A percentile compares a stretch with the other conserved stretches of the same genome.
These are phyloP conservation scores for Metschnikowia noctiluminum DNA, from an alignment of 805 yeast species.

Conservation along the genomic window DNA sequence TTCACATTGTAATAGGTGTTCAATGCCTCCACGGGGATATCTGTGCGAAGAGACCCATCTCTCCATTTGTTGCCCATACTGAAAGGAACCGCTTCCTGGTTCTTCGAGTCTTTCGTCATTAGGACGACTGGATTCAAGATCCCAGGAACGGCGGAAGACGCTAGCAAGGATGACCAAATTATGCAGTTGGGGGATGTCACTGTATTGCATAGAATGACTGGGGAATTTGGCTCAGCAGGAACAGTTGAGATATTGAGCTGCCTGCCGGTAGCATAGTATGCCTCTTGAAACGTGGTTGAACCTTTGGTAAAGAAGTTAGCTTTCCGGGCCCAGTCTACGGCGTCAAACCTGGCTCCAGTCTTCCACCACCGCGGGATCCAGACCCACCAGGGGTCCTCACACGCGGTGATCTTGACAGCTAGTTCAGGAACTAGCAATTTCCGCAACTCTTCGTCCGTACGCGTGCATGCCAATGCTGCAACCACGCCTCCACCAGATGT, in stretches of 20 bases:
- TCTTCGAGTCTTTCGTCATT: constrained; percentile 56
- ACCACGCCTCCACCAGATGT: constrained; percentile 81
- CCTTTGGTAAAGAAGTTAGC: constrained; percentile 70
- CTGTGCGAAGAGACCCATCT: constrained; percentile 78
- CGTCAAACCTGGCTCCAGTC: constrained; percentile 78
- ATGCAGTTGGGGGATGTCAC: constrained; percentile 77
- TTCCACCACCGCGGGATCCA: constrained; percentile 65
- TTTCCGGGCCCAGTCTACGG: constrained; percentile 70
- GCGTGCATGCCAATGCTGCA: constrained; percentile 67
- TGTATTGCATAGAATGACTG: constrained; percentile 73
- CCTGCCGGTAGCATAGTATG: constrained; percentile 65
- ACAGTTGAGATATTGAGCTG: constrained; percentile 71
- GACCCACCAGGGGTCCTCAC: constrained; percentile 57
- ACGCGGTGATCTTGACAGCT: constrained; percentile 63
- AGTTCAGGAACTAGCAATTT: constrained; percentile 56
- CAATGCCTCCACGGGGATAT: constrained; percentile 69
- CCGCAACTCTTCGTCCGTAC: constrained; percentile 64
- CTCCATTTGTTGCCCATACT: constrained; percentile 74
- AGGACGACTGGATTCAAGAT: constrained; percentile 74
- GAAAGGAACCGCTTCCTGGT: constrained; percentile 52
- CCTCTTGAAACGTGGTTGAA: constrained; percentile 68
- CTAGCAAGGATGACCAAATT: constrained; percentile 75
- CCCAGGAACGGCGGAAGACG: constrained; percentile 83
- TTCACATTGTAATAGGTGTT: constrained; percentile 74
- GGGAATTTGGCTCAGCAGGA: constrained; percentile 79